Evolutionary conservation across 1,139 yeast species (phyloP), one percentile per base, ranked within the genome.

Genomic region (Saccharomyces pastorianus): DNA sequence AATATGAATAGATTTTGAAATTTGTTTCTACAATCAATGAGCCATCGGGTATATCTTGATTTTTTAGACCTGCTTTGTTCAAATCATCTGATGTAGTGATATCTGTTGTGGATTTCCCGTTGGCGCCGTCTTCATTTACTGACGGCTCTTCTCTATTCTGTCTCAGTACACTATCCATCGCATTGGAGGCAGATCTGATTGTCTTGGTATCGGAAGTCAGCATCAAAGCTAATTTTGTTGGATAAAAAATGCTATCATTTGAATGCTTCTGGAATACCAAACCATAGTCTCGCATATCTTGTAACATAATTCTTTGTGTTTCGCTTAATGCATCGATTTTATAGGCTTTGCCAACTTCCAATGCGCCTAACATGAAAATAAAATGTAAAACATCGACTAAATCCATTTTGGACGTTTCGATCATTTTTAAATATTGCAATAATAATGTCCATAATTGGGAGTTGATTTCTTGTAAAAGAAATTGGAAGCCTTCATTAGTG

Each of bases 331-430:
- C 83, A 4, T 82, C 73, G 1, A 85, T 79, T 0, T 89, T 80
- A 65, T 95, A 93, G 50, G 91, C 89, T 61, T 85, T 84, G 0
- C 99, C 99, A 32, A 91, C 74, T 64, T 93, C 97, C 52, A 95
- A 75, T 2, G 96, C 88, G 2, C 99, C 99, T 49, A 93, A 74
- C 80, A 91, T 85, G 72, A 93, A 95, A 17, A 93, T 85, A 68
- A 93, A 93, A 68, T 93, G 91, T 49, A 93, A 76, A 46, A 93
- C 96, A 66, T 95, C 99, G 28, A 93, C 99, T 0, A 96, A 95
- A 70, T 93, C 96, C 96, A 91, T 88, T 64, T 87, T 83, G 51
- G 88, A 76, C 48, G 84, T 84, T 63, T 88, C 95, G 0, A 97
- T 82, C 77, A 89, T 79, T 66, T 86, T 86, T 58, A 95, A 74